These are phyloP conservation scores for Pythium brachiatum DNA, from an alignment of 352 stramenopile genomes.

Conservation along the genomic window DNA sequence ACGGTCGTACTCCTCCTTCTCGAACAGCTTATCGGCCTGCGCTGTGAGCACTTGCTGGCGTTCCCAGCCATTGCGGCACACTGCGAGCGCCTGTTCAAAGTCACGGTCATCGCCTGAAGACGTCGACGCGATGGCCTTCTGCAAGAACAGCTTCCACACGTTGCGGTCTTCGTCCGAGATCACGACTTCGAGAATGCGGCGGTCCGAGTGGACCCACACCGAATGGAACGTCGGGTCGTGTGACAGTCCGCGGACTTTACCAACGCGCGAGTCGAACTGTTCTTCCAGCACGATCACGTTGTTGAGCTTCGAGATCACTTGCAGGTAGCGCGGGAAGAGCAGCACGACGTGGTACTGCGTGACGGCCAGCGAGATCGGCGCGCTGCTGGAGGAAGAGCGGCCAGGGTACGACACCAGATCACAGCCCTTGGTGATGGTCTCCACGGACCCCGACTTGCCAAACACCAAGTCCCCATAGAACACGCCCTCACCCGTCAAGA, in stretches of 20 bases:
- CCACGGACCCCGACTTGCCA: slow-evolving; percentile 60
- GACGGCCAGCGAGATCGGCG: slow-evolving; percentile 83
- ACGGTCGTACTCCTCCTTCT: slow-evolving; percentile 78
- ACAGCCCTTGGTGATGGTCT: slow-evolving; percentile 79
- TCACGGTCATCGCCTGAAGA: slow-evolving; percentile 58
- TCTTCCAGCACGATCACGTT: slow-evolving; percentile 86
- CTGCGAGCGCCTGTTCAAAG: slow-evolving; percentile 86
- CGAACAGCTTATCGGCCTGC: slow-evolving; percentile 90
- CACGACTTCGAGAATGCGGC: slow-evolving; percentile 74
- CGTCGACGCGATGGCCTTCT: slow-evolving; percentile 74
- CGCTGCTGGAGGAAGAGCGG: slow-evolving; percentile 40
- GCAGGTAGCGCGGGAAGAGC: slow-evolving; percentile 75
- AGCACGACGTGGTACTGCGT: slow-evolving; percentile 93
- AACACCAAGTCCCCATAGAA: slow-evolving; percentile 90
- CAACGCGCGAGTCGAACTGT: slow-evolving; percentile 72
- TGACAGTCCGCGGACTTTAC: slow-evolving; percentile 58
- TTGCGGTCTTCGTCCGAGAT: slow-evolving; percentile 89
- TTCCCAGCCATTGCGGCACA: slow-evolving; percentile 81
- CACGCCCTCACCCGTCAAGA: slow-evolving; percentile 88
- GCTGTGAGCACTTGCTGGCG: slow-evolving; percentile 85
- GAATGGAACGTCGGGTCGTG: slow-evolving; percentile 81
- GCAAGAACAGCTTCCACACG: slow-evolving; percentile 91
- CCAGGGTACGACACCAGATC: slow-evolving; percentile 71
- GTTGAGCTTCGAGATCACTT: slow-evolving; percentile 88
- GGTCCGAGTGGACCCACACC: slow-evolving; percentile 81